Evolutionary conservation across 768 basidiomycete genomes (phyloP).

Genomic region (Rhodotorula kratochvilovae): DNA sequence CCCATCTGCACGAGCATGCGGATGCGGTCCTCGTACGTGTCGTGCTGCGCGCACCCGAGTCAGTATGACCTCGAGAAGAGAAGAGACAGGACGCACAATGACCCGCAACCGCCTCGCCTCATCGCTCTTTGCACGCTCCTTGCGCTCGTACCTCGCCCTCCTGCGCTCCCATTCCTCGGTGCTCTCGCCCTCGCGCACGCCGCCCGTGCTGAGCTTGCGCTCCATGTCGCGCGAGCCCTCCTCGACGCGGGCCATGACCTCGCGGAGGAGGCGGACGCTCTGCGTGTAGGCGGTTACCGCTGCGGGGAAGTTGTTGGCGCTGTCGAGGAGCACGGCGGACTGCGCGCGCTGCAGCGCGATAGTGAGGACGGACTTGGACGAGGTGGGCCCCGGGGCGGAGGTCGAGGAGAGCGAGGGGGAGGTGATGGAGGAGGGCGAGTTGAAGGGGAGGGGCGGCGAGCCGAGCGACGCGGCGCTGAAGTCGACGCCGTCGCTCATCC

Average conservation of each 20-base stretch:
- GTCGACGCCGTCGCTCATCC: neutral
- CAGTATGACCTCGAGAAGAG: neutral
- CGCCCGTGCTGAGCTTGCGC: slow-evolving; percentile 2
- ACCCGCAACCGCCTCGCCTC: slow-evolving; percentile 79
- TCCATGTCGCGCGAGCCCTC: slow-evolving; percentile 20
- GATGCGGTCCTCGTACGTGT: slow-evolving; percentile 92
- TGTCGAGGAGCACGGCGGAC: slow-evolving; percentile 81
- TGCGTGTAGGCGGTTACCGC: slow-evolving; percentile 84
- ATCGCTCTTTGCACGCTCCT: slow-evolving; percentile 82
- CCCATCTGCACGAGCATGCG: slow-evolving; percentile 76
- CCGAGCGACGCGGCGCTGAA: neutral
- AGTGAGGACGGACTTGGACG: slow-evolving; percentile 71
- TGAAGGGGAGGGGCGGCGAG: neutral
- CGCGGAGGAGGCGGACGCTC: slow-evolving; percentile 77
- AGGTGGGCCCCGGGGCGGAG: neutral
- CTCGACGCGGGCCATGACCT: slow-evolving; percentile 82
- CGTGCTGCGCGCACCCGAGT: slow-evolving; percentile 58
- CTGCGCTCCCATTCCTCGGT: slow-evolving; percentile 23
- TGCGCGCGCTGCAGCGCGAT: slow-evolving; percentile 79
- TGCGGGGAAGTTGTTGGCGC: slow-evolving; percentile 80
- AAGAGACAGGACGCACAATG: slow-evolving; percentile 59
- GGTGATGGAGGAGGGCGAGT: neutral
- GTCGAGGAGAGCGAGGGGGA: neutral
- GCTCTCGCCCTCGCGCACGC: slow-evolving; percentile 19
- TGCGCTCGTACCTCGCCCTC: slow-evolving; percentile 55